These are phyloP conservation scores for Agaricus blazei DNA, from an alignment of 768 basidiomycete species.

Conservation along the genomic window DNA sequence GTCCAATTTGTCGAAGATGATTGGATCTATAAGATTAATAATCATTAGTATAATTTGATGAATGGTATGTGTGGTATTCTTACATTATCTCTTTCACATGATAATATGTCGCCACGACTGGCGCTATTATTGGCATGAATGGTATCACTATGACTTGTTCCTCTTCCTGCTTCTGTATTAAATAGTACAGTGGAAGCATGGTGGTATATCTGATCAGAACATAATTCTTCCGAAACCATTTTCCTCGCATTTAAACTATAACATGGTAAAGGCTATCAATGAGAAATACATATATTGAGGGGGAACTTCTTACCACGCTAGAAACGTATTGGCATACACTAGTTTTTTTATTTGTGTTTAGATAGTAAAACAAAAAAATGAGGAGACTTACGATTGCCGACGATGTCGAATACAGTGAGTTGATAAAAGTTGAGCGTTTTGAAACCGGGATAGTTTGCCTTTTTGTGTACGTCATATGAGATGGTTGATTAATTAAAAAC, in stretches of 20 bases:
- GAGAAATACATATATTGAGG: too few species aligned
- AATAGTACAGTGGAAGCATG: not conserved
- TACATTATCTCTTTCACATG: not conserved
- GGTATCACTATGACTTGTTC: too few species aligned
- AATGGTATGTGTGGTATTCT: not conserved
- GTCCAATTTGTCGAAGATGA: not conserved
- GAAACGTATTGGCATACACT: slow-evolving; percentile 8
- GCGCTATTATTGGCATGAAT: too few species aligned
- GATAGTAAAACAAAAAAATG: not conserved
- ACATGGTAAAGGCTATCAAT: not conserved
- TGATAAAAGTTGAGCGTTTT: slow-evolving; percentile 6
- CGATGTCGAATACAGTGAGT: slow-evolving; percentile 5
- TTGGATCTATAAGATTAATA: not conserved
- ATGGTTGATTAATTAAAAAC: too few species aligned
- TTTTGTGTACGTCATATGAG: not conserved
- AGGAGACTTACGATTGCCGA: slow-evolving; percentile 3
- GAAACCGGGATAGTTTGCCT: slow-evolving; percentile 2
- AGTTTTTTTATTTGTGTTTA: too few species aligned
- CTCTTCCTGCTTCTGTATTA: not conserved
- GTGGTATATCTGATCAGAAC: not conserved
- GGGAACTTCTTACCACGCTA: not conserved
- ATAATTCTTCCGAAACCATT: slow-evolving; percentile 10
- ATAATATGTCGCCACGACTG: too few species aligned
- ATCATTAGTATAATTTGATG: too few species aligned
- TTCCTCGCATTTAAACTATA: slow-evolving; percentile 3